Evolutionary conservation across 1,284 basidiomycete species (phyloP).

Genomic region (Trichosporon coremiiforme): DNA sequence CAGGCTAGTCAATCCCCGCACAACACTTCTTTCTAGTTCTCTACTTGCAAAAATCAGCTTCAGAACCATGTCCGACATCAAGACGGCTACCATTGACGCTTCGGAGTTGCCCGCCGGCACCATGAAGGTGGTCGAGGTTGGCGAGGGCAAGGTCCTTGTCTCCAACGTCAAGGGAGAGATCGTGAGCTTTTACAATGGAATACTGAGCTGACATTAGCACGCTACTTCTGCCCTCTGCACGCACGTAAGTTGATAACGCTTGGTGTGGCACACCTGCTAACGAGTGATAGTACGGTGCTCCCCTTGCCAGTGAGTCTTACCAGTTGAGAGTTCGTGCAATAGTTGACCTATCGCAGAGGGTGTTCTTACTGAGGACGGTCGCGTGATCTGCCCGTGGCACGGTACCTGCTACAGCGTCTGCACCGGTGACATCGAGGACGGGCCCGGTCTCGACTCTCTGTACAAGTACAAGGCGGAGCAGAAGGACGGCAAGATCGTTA

Average conservation of each 20-base stretch:
- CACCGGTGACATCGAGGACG: conserved; percentile 73
- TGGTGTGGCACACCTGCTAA: neutral
- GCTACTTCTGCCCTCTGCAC: conserved; percentile 87
- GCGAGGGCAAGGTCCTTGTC: conserved; percentile 73
- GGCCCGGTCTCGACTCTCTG: conserved; percentile 79
- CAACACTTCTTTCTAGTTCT: neutral
- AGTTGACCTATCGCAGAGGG: conserved; percentile 65
- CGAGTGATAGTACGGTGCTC: conserved; percentile 49
- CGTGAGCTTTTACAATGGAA: no score
- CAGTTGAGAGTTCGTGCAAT: neutral
- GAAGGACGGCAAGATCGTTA: conserved; percentile 69
- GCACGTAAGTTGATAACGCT: conserved; percentile 58
- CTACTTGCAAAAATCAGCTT: neutral
- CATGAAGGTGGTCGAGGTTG: conserved; percentile 78
- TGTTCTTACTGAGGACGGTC: conserved; percentile 73
- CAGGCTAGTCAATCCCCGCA: neutral
- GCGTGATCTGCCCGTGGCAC: conserved; percentile 87
- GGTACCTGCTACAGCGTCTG: conserved; percentile 89
- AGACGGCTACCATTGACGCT: conserved; percentile 39
- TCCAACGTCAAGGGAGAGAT: conserved; percentile 71
- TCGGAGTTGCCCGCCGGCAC: conserved; percentile 72
- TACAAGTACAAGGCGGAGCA: conserved; percentile 76
- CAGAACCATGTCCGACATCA: conserved; percentile 28
- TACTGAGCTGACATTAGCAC: conserved; percentile 44
- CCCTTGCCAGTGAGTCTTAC: conserved; percentile 42